A percentile compares a stretch with the other conserved stretches of the same genome.
These are phyloP conservation scores for Aspergillus clavatus DNA, from an alignment of 2,329 filamentous ascomycete species.

Conservation along the genomic window DNA sequence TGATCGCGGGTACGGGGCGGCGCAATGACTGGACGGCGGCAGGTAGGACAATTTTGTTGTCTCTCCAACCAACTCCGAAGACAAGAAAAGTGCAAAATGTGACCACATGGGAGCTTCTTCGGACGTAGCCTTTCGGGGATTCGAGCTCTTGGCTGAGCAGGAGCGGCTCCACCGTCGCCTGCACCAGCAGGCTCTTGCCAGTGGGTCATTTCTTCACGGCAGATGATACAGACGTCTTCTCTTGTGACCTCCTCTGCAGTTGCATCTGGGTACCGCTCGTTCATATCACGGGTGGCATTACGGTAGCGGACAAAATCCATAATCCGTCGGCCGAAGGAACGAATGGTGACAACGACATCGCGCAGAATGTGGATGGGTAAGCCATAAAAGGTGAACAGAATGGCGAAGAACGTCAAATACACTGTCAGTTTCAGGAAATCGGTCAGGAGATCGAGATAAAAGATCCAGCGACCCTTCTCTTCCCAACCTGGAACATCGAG, in stretches of 20 bases:
- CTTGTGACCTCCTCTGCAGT: slow-evolving; percentile 76
- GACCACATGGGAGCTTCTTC: slow-evolving; percentile 94
- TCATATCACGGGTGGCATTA: slow-evolving; percentile 90
- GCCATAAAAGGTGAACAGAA: slow-evolving; percentile 89
- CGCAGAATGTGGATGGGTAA: slow-evolving; percentile 95
- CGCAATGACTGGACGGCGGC: slow-evolving; percentile 72
- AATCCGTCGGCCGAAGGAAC: slow-evolving; percentile 87
- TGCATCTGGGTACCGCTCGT: slow-evolving; percentile 81
- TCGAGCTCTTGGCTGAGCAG: slow-evolving; percentile 28
- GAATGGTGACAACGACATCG: slow-evolving; percentile 88
- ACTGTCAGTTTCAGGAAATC: slow-evolving; percentile 89
- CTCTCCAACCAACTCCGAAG: slow-evolving; percentile 95
- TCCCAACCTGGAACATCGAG: slow-evolving; percentile 96
- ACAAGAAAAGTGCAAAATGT: slow-evolving; percentile 90
- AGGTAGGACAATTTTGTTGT: slow-evolving; percentile 95
- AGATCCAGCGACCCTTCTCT: slow-evolving; percentile 85
- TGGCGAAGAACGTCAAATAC: slow-evolving; percentile 87
- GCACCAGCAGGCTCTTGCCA: slow-evolving; percentile 56
- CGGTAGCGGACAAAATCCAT: slow-evolving; percentile 83
- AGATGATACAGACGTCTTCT: slow-evolving; percentile 96
- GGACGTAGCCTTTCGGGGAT: slow-evolving; percentile 78
- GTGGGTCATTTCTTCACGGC: slow-evolving; percentile 87
- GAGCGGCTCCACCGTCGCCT: slow-evolving; percentile 17
- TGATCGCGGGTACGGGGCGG: slow-evolving; percentile 30
- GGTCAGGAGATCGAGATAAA: slow-evolving; percentile 79